Evolutionary conservation across 345 rosid genomes (phyloP).

Genomic region (Capsella bursapastoris): DNA sequence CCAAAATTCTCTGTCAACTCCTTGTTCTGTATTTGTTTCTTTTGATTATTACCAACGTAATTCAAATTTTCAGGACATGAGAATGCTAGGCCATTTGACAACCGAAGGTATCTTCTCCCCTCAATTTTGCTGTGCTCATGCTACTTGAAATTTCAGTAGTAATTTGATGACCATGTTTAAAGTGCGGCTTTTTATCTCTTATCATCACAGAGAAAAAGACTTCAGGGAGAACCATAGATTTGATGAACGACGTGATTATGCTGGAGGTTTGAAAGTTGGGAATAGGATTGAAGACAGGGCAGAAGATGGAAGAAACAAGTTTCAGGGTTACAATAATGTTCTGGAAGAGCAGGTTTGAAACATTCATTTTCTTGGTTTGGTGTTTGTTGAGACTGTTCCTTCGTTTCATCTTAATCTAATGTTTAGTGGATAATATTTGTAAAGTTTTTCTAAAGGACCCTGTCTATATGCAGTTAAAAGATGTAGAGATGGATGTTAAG

Average conservation of each 20-base stretch:
- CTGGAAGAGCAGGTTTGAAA: constrained; percentile 71
- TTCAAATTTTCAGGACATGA: constrained; percentile 67
- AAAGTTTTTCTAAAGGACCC: background rate
- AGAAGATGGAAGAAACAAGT: constrained; percentile 52
- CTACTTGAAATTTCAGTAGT: constrained; percentile 7
- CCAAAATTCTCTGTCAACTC: constrained; percentile 10
- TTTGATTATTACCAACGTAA: constrained; percentile 18
- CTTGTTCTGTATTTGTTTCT: constrained; percentile 23
- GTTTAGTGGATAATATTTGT: background rate
- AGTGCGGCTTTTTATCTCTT: constrained; percentile 20
- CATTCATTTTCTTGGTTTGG: constrained; percentile 23
- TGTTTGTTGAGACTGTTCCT: constrained; percentile 11
- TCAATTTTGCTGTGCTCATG: background rate
- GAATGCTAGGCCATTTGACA: constrained; percentile 61
- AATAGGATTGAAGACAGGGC: constrained; percentile 56
- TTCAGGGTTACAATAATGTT: constrained; percentile 51
- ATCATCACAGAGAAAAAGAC: constrained; percentile 55
- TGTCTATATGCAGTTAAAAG: constrained; percentile 63
- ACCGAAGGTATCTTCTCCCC: constrained; percentile 50
- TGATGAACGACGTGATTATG: constrained; percentile 62
- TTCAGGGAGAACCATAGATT: constrained; percentile 54
- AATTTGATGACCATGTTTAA: constrained; percentile 17
- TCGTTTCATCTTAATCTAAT: constrained; percentile 1
- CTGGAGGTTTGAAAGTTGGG: constrained; percentile 60
- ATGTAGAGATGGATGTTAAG: constrained; percentile 55